These are phyloP conservation scores for Vaccinium macrocarpon DNA, from an alignment of 148 eudicot genomes.

Conservation along the genomic window DNA sequence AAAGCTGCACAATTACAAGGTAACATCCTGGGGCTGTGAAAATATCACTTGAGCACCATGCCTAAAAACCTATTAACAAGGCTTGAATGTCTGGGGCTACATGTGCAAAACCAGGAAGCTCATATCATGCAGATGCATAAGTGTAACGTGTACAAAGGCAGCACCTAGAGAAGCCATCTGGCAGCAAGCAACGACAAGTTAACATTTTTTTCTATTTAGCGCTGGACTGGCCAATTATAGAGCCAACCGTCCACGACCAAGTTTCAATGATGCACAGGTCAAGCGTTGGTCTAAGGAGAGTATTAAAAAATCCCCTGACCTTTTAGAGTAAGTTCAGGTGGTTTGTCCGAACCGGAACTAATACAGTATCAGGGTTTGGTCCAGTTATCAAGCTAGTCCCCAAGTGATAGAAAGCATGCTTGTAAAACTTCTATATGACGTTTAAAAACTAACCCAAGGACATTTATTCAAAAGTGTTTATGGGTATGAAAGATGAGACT, in stretches of 20 bases:
- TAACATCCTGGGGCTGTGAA: background rate
- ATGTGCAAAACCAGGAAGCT: background rate
- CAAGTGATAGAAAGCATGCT: background rate
- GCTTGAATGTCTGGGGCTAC: background rate
- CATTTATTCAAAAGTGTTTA: background rate
- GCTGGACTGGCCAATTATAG: background rate
- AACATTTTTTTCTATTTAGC: background rate
- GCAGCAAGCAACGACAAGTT: background rate
- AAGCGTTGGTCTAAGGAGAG: background rate
- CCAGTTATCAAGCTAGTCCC: background rate
- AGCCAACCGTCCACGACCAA: background rate
- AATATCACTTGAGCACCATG: background rate
- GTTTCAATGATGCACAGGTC: background rate
- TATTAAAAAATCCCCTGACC: background rate
- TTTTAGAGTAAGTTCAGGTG: background rate
- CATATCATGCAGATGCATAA: background rate
- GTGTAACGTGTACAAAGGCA: background rate
- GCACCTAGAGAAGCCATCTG: background rate
- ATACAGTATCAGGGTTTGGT: background rate
- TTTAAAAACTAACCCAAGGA: slow-evolving; percentile 7
- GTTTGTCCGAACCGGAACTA: background rate
- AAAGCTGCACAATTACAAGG: background rate
- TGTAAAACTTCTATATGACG: background rate
- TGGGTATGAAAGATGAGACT: slow-evolving; percentile 4
- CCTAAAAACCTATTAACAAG: background rate